These are phyloP conservation scores for Metschnikowia reukaufii DNA, from an alignment of 805 yeast species.

Conservation along the genomic window DNA sequence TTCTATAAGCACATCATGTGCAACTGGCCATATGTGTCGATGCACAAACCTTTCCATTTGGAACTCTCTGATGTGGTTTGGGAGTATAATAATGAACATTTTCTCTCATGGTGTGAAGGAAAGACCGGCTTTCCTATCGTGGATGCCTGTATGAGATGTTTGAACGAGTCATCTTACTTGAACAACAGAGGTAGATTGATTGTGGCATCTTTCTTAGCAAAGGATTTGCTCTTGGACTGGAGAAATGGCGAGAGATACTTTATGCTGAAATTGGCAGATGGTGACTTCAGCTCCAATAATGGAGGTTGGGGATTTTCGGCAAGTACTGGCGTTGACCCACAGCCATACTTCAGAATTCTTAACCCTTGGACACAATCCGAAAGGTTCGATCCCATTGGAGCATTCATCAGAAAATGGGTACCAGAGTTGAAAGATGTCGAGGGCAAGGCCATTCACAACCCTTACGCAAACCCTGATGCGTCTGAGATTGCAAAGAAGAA, in stretches of 20 bases:
- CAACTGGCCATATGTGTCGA: slow-evolving; percentile 51
- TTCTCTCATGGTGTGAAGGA: slow-evolving; percentile 53
- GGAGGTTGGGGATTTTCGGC: slow-evolving; percentile 62
- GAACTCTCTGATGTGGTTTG: slow-evolving; percentile 42
- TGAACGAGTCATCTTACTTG: slow-evolving; percentile 52
- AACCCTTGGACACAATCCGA: slow-evolving; percentile 52
- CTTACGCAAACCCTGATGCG: slow-evolving; percentile 27
- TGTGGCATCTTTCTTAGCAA: slow-evolving; percentile 50
- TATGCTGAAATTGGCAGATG: slow-evolving; percentile 48
- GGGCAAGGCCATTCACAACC: slow-evolving; percentile 34
- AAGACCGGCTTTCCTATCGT: slow-evolving; percentile 56
- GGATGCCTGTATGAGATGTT: slow-evolving; percentile 58
- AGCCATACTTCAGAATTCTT: slow-evolving; percentile 57
- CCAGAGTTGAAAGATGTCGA: slow-evolving; percentile 43
- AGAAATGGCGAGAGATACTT: slow-evolving; percentile 55
- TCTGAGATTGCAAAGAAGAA: slow-evolving; percentile 27
- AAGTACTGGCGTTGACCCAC: slow-evolving; percentile 54
- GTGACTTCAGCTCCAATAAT: slow-evolving; percentile 53
- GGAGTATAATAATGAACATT: slow-evolving; percentile 43
- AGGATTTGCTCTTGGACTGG: slow-evolving; percentile 54
- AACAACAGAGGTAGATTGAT: slow-evolving; percentile 57
- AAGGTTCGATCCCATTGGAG: slow-evolving; percentile 48
- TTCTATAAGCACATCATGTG: slow-evolving; percentile 51
- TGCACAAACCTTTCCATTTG: slow-evolving; percentile 50
- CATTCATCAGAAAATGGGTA: slow-evolving; percentile 49